Evolutionary conservation across 2,329 filamentous ascomycete genomes (phyloP).

Genomic region (Phyllosticta paracitricarpa): DNA sequence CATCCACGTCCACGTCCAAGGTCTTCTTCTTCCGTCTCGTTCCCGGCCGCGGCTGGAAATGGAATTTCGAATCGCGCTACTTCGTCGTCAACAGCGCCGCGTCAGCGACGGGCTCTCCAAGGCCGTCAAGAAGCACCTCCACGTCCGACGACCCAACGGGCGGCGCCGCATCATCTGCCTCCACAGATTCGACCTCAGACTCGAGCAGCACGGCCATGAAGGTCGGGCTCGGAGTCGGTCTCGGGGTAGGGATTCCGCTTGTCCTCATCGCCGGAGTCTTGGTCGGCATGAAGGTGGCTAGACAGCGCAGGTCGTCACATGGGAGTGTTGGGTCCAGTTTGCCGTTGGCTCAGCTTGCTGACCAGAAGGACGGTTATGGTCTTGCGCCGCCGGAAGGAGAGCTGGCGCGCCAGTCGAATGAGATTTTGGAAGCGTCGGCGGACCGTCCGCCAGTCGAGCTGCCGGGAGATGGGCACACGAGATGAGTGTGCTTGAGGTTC

Average conservation of each 20-base stretch:
- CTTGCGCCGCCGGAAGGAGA: neutral
- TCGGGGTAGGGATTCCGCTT: neutral
- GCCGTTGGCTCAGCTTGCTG: neutral
- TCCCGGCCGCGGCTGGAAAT: too few relatives aligned
- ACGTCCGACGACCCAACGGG: too few relatives aligned
- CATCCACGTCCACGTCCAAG: neutral
- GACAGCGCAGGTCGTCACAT: neutral
- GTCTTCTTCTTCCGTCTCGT: neutral
- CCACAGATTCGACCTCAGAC: too few relatives aligned
- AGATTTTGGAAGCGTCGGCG: neutral
- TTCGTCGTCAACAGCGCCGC: too few relatives aligned
- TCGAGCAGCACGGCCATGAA: neutral
- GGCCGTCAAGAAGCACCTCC: too few relatives aligned
- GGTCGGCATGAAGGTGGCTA: neutral
- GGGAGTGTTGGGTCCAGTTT: neutral
- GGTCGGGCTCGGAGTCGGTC: neutral
- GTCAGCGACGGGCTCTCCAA: too few relatives aligned
- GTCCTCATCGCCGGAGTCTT: constrained; percentile 2
- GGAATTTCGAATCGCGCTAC: too few relatives aligned
- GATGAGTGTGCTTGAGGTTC: neutral
- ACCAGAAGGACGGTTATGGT: neutral
- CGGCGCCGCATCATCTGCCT: too few relatives aligned
- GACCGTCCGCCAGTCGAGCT: neutral
- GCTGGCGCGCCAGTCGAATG: neutral
- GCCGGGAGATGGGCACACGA: neutral